A percentile compares a stretch with the other conserved stretches of the same genome.
These are phyloP conservation scores for Gossypium schwendimanii DNA, from an alignment of 441 rosid species.

Conservation along the genomic window DNA sequence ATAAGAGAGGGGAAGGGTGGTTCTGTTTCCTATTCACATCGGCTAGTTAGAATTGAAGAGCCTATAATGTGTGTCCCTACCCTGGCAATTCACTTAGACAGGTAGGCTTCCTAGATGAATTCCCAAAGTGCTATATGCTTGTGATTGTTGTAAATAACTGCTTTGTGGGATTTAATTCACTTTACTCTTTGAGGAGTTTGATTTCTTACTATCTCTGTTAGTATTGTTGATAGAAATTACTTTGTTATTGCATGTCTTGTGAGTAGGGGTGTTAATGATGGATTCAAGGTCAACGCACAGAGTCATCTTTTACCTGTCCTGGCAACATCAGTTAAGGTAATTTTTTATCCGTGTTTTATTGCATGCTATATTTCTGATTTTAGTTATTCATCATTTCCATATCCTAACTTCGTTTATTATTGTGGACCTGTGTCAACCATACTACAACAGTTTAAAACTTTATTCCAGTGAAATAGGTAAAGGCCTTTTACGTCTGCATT, in stretches of 20 bases:
- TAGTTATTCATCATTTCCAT: background rate
- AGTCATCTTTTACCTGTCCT: constrained; percentile 75
- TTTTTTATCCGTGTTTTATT: background rate
- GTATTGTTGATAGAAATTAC: no score
- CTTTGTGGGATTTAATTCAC: constrained; percentile 1
- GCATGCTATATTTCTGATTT: background rate
- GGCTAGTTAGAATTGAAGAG: constrained; percentile 65
- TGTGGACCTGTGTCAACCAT: background rate
- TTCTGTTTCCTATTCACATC: constrained; percentile 56
- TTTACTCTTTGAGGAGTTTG: background rate
- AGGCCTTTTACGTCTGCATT: background rate
- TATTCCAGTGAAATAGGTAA: background rate
- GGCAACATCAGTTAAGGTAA: constrained; percentile 88
- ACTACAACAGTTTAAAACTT: background rate
- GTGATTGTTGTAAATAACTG: background rate
- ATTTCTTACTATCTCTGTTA: background rate
- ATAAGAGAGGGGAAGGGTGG: constrained; percentile 54
- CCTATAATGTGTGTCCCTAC: constrained; percentile 95
- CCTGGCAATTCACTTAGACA: constrained; percentile 88
- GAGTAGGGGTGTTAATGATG: constrained; percentile 77
- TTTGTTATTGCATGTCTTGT: constrained; percentile 9
- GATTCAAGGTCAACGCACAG: constrained; percentile 91
- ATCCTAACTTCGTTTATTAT: background rate
- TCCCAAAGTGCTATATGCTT: background rate
- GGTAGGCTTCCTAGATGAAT: constrained; percentile 35